Conservation (phyloP, 2,329 filamentous ascomycete genomes). For the Sporothrix brunneoviolacea region DNA sequence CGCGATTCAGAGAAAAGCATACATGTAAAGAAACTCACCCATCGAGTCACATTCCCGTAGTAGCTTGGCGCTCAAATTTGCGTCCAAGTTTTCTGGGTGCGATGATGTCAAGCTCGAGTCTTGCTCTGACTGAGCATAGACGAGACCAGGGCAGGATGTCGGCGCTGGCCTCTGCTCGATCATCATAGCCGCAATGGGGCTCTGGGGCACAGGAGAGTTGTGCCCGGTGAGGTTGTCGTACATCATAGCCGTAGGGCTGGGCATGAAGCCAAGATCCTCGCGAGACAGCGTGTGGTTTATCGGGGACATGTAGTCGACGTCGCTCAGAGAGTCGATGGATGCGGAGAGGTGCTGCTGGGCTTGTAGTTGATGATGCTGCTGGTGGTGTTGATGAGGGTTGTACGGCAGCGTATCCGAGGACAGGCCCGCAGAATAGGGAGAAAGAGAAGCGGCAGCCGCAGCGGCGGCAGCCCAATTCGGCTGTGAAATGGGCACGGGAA, state of each 20-base stretch:
- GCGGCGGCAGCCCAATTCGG: slow-evolving; percentile 11
- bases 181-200: slow-evolving; percentile 48
- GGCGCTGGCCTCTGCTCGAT: slow-evolving; percentile 49
- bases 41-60: slow-evolving; percentile 50
- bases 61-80: slow-evolving; percentile 46
- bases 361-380: slow-evolving; percentile 28
- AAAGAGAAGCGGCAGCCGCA: slow-evolving; percentile 3
- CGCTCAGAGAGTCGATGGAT: slow-evolving; percentile 54
- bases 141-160: slow-evolving; percentile 54
- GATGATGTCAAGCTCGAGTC: slow-evolving; percentile 52
- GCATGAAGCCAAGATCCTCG: slow-evolving; percentile 50
- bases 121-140: slow-evolving; percentile 54
- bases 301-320: slow-evolving; percentile 54
- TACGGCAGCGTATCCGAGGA: slow-evolving; percentile 5
- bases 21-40: slow-evolving; percentile 38
- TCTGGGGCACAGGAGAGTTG: slow-evolving; percentile 48
- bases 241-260: slow-evolving; percentile 45
- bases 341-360: slow-evolving; percentile 43
- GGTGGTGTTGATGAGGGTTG: slow-evolving; percentile 1
- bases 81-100: slow-evolving; percentile 52
- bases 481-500: slow-evolving; percentile 11
- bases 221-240: slow-evolving; percentile 52
- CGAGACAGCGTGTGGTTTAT: slow-evolving; percentile 47
- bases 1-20: slow-evolving; percentile 12
- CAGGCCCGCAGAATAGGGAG: slow-evolving; percentile 15